These are phyloP conservation scores for Phytophthora capsici DNA, from an alignment of 352 stramenopile genomes.

Conservation along the genomic window DNA sequence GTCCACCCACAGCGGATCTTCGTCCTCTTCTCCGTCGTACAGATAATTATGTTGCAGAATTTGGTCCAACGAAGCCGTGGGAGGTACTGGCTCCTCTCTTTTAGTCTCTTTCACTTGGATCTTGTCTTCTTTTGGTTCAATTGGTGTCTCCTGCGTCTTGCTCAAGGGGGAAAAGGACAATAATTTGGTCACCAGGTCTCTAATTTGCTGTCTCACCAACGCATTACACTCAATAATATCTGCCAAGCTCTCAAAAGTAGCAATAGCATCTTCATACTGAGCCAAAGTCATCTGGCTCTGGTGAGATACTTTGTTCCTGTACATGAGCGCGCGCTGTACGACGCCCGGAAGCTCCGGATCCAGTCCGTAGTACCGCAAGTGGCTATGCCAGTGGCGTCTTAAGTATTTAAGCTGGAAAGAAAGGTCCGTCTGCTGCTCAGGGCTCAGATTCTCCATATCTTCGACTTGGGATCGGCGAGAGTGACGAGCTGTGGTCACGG, in stretches of 20 bases:
- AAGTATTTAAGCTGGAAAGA: constrained; percentile 48
- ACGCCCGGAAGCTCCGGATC: constrained; percentile 34
- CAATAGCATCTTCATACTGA: constrained; percentile 40
- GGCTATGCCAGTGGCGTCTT: constrained; percentile 46
- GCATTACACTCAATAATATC: constrained; percentile 44
- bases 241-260: constrained; percentile 43
- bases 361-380: constrained; percentile 34
- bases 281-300: constrained; percentile 38
- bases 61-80: constrained; percentile 24
- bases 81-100: constrained; percentile 8
- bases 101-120: not conserved
- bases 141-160: not conserved
- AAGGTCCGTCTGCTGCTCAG: constrained; percentile 35
- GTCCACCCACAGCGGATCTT: constrained; percentile 34
- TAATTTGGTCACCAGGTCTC: constrained; percentile 34
- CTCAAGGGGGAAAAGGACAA: constrained; percentile 25
- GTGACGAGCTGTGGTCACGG: not conserved
- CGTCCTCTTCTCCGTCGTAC: constrained; percentile 28
- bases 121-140: not conserved
- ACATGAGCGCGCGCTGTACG: constrained; percentile 39
- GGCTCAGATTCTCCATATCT: constrained; percentile 8
- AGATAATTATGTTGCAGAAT: constrained; percentile 38
- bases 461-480: not conserved
- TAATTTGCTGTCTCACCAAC: constrained; percentile 38
- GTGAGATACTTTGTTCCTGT: constrained; percentile 47